phyloP scores from a whole-genome alignment of 2,329 filamentous ascomycete genomes.

The Microascus cirrosus region DNA sequence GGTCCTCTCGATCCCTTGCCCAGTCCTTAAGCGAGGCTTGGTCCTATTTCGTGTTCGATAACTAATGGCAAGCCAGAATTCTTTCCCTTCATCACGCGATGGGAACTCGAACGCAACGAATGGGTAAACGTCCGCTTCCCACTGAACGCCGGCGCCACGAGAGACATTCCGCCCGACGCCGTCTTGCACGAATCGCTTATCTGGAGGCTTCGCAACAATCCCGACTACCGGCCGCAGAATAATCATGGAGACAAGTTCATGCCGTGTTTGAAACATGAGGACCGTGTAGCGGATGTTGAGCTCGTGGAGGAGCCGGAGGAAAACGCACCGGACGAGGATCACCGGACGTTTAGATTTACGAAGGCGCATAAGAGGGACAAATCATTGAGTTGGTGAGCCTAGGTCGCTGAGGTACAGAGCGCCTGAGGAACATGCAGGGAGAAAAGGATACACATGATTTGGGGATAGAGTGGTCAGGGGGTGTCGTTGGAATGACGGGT shows the following conservation, averaged over 20 bases:
- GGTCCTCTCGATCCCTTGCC: background rate
- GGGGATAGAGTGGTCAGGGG: no score
- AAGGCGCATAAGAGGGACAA: background rate
- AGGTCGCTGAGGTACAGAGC: no score
- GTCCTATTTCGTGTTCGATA: background rate
- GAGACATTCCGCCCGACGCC: constrained; percentile 26
- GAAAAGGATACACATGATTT: no score
- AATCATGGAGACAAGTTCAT: constrained; percentile 18
- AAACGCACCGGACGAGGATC: background rate
- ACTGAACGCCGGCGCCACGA: constrained; percentile 21
- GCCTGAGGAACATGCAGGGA: no score
- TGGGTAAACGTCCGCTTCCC: constrained; percentile 24
- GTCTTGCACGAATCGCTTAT: constrained; percentile 25
- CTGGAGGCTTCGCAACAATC: constrained; percentile 18
- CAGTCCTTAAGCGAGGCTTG: no score
- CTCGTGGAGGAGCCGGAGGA: background rate
- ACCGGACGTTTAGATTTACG: background rate
- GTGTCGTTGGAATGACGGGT: no score
- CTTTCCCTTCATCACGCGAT: constrained; percentile 26
- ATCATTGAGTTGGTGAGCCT: background rate
- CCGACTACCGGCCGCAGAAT: constrained; percentile 18
- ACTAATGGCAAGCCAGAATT: constrained; percentile 17
- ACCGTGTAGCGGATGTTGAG: background rate
- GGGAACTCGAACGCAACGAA: constrained; percentile 21
- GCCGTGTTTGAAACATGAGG: constrained; percentile 18